Evolutionary conservation across 371 early-diverging fungal genomes (phyloP).

Genomic region (Mucor ambiguus): DNA sequence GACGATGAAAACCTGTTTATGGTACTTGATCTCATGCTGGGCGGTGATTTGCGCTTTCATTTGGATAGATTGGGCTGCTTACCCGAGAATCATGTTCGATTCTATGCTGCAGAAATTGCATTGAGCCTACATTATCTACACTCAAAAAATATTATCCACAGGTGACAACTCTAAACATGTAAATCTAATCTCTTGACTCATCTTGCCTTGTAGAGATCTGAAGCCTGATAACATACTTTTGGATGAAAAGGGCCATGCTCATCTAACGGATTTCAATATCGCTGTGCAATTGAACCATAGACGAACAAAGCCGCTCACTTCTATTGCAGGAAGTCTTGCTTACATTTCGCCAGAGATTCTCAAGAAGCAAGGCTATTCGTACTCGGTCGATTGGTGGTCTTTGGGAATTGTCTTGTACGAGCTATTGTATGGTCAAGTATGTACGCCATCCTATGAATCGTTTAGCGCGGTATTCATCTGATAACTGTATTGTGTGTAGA

Average conservation of each 20-base stretch:
- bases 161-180: slow-evolving; percentile 1
- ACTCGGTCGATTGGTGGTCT: slow-evolving; percentile 91
- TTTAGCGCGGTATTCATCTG: not conserved
- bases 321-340: slow-evolving; percentile 79
- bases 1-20: slow-evolving; percentile 82
- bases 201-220: slow-evolving; percentile 62
- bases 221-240: slow-evolving; percentile 61
- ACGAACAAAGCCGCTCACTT: slow-evolving; percentile 45
- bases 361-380: slow-evolving; percentile 68
- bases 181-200: not conserved
- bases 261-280: slow-evolving; percentile 90
- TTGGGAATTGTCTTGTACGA: slow-evolving; percentile 86
- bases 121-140: slow-evolving; percentile 75
- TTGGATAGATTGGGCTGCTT: slow-evolving; percentile 63
- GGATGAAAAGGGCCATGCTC: slow-evolving; percentile 14
- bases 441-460: not conserved
- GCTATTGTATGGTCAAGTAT: slow-evolving; percentile 25
- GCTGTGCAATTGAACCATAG: slow-evolving; percentile 48
- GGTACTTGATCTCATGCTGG: slow-evolving; percentile 82
- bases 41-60: slow-evolving; percentile 89
- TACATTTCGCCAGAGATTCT: slow-evolving; percentile 87
- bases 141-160: slow-evolving; percentile 58
- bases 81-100: slow-evolving; percentile 73
- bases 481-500: slow-evolving; percentile 34
- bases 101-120: slow-evolving; percentile 80